Conservation (phyloP, 2,329 filamentous ascomycete genomes). For the Aaosphaeria pasadenensis region DNA sequence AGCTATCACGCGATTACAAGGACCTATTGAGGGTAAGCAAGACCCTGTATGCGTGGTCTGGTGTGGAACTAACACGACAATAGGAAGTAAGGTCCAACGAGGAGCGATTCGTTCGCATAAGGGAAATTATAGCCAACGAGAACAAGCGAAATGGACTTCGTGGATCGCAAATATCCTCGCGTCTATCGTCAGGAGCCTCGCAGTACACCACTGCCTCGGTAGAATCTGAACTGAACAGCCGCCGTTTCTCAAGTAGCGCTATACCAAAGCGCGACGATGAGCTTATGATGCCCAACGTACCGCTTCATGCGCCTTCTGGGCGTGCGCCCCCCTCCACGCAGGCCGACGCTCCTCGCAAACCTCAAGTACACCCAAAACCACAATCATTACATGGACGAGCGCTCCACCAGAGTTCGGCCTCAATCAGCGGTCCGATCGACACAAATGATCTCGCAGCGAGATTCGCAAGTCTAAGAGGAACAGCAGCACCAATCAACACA, state of each 20-base stretch:
- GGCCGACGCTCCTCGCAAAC: slow-evolving; percentile 22
- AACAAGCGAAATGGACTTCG: slow-evolving; percentile 52
- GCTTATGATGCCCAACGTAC: slow-evolving; percentile 34
- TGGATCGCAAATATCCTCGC: neutral
- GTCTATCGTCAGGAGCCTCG: slow-evolving; percentile 6
- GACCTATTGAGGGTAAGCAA: slow-evolving; percentile 27
- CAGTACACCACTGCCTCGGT: slow-evolving; percentile 1
- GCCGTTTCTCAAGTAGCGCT: slow-evolving; percentile 13
- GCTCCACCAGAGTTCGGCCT: slow-evolving; percentile 38
- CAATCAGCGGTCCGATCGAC: slow-evolving; percentile 12
- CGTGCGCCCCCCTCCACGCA: slow-evolving; percentile 10
- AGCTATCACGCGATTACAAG: slow-evolving; percentile 50
- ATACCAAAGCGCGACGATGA: slow-evolving; percentile 21
- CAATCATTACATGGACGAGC: slow-evolving; percentile 62
- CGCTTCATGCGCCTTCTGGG: slow-evolving; percentile 15
- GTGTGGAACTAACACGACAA: neutral
- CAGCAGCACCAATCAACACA: slow-evolving; percentile 19
- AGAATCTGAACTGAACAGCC: slow-evolving; percentile 9
- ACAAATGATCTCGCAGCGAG: slow-evolving; percentile 33
- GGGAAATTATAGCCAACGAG: slow-evolving; percentile 50
- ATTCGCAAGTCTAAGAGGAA: slow-evolving; percentile 34
- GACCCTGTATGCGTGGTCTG: neutral
- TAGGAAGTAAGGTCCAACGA: slow-evolving; percentile 32
- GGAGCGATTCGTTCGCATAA: slow-evolving; percentile 46
- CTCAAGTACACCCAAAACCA: slow-evolving; percentile 63